Evolutionary conservation across 2,329 filamentous ascomycete species (phyloP).

Genomic region (Fusarium chuoi): DNA sequence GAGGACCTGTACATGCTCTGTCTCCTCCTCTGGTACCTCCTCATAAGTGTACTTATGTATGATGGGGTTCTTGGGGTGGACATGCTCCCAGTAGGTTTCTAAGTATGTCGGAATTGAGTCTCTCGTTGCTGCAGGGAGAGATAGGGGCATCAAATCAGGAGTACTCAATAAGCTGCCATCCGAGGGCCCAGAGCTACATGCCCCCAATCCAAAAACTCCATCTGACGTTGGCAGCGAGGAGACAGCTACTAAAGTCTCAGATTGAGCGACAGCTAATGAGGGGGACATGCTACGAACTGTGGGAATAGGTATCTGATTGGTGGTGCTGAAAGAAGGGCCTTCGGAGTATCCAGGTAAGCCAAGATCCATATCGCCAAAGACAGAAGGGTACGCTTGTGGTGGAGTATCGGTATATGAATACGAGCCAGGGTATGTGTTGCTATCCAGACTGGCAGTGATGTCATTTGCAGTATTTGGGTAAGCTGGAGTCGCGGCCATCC

Average conservation of each 20-base stretch:
- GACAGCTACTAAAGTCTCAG: conserved; percentile 61
- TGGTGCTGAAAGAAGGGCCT: conserved; percentile 49
- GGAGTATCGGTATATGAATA: conserved; percentile 44
- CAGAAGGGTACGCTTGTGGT: conserved; percentile 47
- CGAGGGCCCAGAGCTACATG: conserved; percentile 55
- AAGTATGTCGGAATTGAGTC: conserved; percentile 62
- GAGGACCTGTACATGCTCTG: conserved; percentile 56
- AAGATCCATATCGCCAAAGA: conserved; percentile 48
- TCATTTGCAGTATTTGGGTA: conserved; percentile 36
- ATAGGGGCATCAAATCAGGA: conserved; percentile 42
- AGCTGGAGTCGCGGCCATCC: conserved; percentile 47
- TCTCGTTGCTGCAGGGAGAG: conserved; percentile 53
- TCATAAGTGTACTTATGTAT: conserved; percentile 61
- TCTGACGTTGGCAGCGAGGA: conserved; percentile 52
- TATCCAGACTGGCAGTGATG: conserved; percentile 35
- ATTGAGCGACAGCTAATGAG: conserved; percentile 58
- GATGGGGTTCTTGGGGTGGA: conserved; percentile 60
- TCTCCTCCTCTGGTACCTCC: conserved; percentile 42
- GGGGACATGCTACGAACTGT: conserved; percentile 63
- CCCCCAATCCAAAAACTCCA: conserved; percentile 49
- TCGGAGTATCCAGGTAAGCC: conserved; percentile 52
- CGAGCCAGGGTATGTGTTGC: conserved; percentile 42
- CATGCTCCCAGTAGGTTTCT: conserved; percentile 63
- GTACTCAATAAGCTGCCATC: conserved; percentile 50
- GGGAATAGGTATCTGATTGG: conserved; percentile 52